Evolutionary conservation across 768 basidiomycete species (phyloP).

Genomic region (Dioszegia crocea): DNA sequence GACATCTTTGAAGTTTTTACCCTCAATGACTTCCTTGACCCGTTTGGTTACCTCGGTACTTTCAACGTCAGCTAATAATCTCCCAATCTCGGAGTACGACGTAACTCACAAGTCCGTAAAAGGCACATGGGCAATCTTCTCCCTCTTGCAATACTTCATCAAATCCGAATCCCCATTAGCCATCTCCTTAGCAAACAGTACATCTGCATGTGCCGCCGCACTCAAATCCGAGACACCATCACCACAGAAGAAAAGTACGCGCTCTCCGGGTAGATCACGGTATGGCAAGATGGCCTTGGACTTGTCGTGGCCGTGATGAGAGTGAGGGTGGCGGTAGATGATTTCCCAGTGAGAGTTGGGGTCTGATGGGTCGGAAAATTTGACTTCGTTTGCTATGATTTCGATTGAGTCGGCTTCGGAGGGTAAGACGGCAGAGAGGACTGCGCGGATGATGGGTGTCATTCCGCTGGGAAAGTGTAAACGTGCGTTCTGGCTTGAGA

Average conservation of each 20-base stretch:
- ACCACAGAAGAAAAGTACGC: constrained; percentile 91
- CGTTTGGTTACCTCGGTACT: constrained; percentile 50
- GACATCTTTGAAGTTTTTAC: constrained; percentile 61
- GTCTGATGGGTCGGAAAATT: constrained; percentile 60
- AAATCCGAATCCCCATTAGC: constrained; percentile 66
- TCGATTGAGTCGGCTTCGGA: constrained; percentile 71
- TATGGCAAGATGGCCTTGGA: constrained; percentile 91
- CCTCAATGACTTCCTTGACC: constrained; percentile 69
- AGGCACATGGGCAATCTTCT: constrained; percentile 72
- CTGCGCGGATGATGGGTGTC: constrained; percentile 87
- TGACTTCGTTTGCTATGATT: constrained; percentile 90
- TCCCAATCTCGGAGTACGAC: not conserved
- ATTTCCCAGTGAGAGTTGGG: constrained; percentile 64
- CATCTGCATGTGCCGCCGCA: constrained; percentile 84
- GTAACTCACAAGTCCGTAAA: constrained; percentile 60
- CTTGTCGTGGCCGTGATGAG: constrained; percentile 93
- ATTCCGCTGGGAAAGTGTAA: constrained; percentile 64
- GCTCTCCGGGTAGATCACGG: constrained; percentile 61
- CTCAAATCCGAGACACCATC: constrained; percentile 96
- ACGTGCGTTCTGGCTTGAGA: not conserved
- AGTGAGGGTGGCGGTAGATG: constrained; percentile 81
- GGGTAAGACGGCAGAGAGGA: constrained; percentile 76
- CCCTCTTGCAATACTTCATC: constrained; percentile 70
- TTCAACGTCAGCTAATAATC: not conserved
- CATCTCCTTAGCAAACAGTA: constrained; percentile 80